Percentiles rank a stretch among this genome's conserved stretches.
Evolutionary conservation across 345 rosid genomes (phyloP).

Genomic region (Stellera chamaejasme): DNA sequence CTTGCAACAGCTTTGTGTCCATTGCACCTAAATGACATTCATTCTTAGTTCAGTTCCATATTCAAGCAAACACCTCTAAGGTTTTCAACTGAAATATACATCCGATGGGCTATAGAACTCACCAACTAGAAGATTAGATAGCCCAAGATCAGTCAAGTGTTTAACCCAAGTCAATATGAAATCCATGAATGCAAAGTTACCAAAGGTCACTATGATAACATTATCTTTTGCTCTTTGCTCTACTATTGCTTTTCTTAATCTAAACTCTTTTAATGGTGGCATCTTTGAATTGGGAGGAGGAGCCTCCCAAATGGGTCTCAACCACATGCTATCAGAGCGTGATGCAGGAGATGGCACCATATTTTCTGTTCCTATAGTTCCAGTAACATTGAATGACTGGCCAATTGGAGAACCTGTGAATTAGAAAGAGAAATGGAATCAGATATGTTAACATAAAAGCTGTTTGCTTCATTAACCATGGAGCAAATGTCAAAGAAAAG

Average conservation of each 20-base stretch:
- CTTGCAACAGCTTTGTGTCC: slow-evolving; percentile 89
- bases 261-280: slow-evolving; percentile 73
- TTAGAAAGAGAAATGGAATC: slow-evolving; percentile 12
- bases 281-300: slow-evolving; percentile 56
- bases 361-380: slow-evolving; percentile 15
- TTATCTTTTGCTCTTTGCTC: slow-evolving; percentile 63
- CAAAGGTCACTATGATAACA: slow-evolving; percentile 79
- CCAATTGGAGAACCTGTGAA: slow-evolving; percentile 20
- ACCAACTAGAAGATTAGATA: slow-evolving; percentile 87
- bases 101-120: slow-evolving; percentile 21
- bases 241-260: slow-evolving; percentile 59
- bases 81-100: not conserved
- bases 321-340: slow-evolving; percentile 18
- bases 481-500: too few relatives aligned
- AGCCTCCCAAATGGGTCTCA: slow-evolving; percentile 63
- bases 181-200: slow-evolving; percentile 96
- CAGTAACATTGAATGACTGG: slow-evolving; percentile 31
- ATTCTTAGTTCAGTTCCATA: slow-evolving; percentile 3
- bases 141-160: slow-evolving; percentile 76
- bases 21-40: slow-evolving; percentile 59
- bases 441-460: not conserved
- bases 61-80: slow-evolving; percentile 2
- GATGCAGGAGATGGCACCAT: slow-evolving; percentile 18
- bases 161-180: slow-evolving; percentile 95
- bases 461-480: too few relatives aligned